Evolutionary conservation across 768 basidiomycete genomes (phyloP).

Genomic region (Russula foetens): DNA sequence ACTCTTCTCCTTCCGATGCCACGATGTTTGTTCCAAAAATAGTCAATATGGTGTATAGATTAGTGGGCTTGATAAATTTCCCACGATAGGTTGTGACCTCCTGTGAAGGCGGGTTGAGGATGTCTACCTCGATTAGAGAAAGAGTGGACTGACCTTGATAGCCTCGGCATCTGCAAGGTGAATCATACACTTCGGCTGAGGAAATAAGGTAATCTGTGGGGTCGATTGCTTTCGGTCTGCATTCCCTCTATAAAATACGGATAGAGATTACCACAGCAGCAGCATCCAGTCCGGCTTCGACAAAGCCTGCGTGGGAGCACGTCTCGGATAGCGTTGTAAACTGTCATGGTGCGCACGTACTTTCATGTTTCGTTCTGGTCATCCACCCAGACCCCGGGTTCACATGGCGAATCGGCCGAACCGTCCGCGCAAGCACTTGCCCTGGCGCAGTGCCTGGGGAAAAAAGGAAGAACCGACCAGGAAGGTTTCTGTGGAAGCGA

Average conservation of each 20-base stretch:
- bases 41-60: constrained; percentile 36
- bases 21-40: constrained; percentile 58
- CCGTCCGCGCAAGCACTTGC: not conserved
- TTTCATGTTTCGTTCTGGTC: not conserved
- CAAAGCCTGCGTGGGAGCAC: constrained; percentile 1
- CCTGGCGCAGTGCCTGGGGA: not conserved
- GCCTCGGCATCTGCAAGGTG: constrained; percentile 9
- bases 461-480: constrained; percentile 1
- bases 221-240: not conserved
- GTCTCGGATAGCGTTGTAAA: not conserved
- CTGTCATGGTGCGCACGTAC: not conserved
- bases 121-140: not conserved
- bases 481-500: not conserved
- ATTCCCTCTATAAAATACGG: not conserved
- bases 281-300: constrained; percentile 4
- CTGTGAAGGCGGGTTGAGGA: constrained; percentile 26
- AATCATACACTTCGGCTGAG: not conserved
- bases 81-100: constrained; percentile 41
- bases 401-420: not conserved
- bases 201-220: constrained; percentile 1
- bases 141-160: constrained; percentile 7
- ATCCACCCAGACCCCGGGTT: not conserved
- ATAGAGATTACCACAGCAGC: not conserved
- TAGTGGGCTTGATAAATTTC: constrained; percentile 50
- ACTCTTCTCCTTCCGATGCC: constrained; percentile 54